phyloP scores from a whole-genome alignment of 768 basidiomycete genomes.

The Russula vinacea region DNA sequence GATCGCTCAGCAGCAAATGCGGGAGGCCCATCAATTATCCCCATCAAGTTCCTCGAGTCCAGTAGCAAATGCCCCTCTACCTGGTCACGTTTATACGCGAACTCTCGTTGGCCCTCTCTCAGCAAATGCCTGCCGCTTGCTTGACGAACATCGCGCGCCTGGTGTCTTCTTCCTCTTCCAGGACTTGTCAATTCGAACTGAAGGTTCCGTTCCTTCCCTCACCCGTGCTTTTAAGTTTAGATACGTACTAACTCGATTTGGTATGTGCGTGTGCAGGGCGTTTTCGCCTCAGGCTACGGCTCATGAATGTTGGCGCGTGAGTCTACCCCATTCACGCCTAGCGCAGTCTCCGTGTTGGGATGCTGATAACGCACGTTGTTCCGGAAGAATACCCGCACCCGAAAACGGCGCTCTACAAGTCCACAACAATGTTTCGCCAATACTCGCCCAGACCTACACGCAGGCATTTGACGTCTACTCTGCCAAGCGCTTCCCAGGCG shows the following conservation, averaged over 20 bases:
- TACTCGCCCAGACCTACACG: conserved; percentile 81
- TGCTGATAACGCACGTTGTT: background rate
- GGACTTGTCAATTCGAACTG: conserved; percentile 89
- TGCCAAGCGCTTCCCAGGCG: conserved; percentile 93
- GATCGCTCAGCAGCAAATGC: conserved; percentile 30
- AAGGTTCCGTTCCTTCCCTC: conserved; percentile 46
- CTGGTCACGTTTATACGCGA: conserved; percentile 74
- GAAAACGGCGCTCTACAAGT: conserved; percentile 63
- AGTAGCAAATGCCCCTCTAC: conserved; percentile 44
- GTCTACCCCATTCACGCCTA: conserved; percentile 38
- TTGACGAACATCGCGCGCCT: conserved; percentile 78
- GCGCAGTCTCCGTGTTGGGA: conserved; percentile 1
- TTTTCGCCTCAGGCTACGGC: conserved; percentile 80
- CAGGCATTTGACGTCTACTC: conserved; percentile 84
- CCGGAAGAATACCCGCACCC: conserved; percentile 51
- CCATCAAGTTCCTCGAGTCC: conserved; percentile 37
- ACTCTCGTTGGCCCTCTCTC: conserved; percentile 89
- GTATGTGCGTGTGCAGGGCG: conserved; percentile 51
- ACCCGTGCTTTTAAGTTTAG: background rate
- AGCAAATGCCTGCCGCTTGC: conserved; percentile 78
- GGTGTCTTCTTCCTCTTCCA: conserved; percentile 96
- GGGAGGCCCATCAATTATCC: conserved; percentile 32
- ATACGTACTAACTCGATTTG: conserved; percentile 19
- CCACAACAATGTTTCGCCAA: conserved; percentile 65
- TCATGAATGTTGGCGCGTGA: conserved; percentile 91